Evolutionary conservation across 495 filamentous ascomycete species (phyloP).

Genomic region (Aspergillus baeticus): DNA sequence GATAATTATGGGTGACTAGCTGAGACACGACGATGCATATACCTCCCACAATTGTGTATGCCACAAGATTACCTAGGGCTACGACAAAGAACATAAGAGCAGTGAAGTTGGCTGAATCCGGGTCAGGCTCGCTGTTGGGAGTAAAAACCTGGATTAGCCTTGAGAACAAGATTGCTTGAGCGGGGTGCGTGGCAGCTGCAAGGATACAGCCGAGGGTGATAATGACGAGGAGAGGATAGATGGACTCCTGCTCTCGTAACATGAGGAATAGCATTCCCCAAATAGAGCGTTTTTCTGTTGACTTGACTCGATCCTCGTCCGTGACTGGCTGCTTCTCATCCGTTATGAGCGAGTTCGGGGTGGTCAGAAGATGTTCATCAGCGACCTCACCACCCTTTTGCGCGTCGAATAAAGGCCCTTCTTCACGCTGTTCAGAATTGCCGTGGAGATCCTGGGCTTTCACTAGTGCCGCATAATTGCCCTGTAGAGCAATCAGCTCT

Average conservation of each 20-base stretch:
- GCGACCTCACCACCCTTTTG: not conserved
- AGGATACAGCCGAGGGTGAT: not conserved
- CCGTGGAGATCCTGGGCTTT: conserved; percentile 67
- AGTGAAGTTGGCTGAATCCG: conserved; percentile 47
- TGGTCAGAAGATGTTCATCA: not conserved
- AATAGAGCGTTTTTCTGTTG: not conserved
- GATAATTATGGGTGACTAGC: conserved; percentile 75
- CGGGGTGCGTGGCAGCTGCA: conserved; percentile 15
- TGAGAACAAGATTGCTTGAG: conserved; percentile 25
- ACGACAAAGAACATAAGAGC: conserved; percentile 63
- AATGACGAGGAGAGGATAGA: not conserved
- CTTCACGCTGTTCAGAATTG: conserved; percentile 15
- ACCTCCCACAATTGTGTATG: conserved; percentile 54
- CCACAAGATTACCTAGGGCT: conserved; percentile 45
- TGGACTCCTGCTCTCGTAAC: not conserved
- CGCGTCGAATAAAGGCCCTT: not conserved
- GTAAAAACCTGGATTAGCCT: conserved; percentile 28
- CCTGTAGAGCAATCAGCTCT: conserved; percentile 55
- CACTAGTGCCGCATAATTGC: conserved; percentile 73
- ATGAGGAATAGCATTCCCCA: not conserved
- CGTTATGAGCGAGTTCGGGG: not conserved
- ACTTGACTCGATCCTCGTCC: not conserved
- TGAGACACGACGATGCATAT: conserved; percentile 48
- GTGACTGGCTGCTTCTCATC: not conserved
- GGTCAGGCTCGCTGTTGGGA: conserved; percentile 13